Base-by-base conservation (phyloP, 148 eudicot genomes). In the Rheum nobile region DNA sequence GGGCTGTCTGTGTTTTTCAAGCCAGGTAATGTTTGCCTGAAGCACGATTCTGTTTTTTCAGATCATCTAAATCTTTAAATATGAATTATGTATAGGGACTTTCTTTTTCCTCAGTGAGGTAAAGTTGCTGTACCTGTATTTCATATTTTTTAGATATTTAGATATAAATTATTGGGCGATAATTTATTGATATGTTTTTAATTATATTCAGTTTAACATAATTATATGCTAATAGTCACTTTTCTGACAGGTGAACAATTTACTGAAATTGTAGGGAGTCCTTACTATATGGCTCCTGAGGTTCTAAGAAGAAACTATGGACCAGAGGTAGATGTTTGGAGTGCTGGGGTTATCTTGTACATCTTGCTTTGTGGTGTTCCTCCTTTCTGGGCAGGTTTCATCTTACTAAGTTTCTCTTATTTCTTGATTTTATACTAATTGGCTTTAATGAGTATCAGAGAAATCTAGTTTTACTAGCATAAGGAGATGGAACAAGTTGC, bases 281-380 rank as follows among this genome's bases (percentile, higher is more conserved):
- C 88, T 73, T 86, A 86, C 55, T 86, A 86, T 80, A 86, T 86
- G 88, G 88, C 88, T 78, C 88, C 88, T 10, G 86, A 86, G 86
- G 88, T 86, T 77, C 76, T 86, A 14, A 83, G 76, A 75, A 83
- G 88, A 38, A 81, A 82, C 61, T 86, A 86, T 70, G 88, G 88
- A 31, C 86, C 86, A 28, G 86, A 86, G 38, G 74, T 84, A 52
- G 88, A 86, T 77, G 83, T 86, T 24, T 86, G 88, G 88, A 86
- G 88, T 79, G 86, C 88, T 76, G 86, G 88, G 28, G 88, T 86
- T 71, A 83, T 86, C 61, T 81, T 86, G 65, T 86, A 83, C 81
- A 86, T 83, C 79, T 84, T 86, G 67, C 88, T 86, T 11, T 86
- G 85, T 67, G 88, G 88, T 74, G 86, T 79, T 78, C 88, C 88